Conservation (phyloP, 768 basidiomycete species). For the Pseudohyphozyma bogoriensis region DNA sequence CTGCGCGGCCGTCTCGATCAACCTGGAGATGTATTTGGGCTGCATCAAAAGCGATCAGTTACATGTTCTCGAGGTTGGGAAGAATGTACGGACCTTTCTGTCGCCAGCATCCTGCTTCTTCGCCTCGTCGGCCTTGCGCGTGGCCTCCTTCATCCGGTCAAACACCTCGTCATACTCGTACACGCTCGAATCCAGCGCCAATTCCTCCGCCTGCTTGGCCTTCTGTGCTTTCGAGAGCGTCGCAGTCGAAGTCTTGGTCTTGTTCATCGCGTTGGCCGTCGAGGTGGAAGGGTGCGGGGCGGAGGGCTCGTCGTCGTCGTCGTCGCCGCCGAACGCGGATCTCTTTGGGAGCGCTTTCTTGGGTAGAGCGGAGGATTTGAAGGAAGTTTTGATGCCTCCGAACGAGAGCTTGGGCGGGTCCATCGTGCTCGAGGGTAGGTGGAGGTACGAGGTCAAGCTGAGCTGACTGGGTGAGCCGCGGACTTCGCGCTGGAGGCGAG, state of each 20-base stretch:
- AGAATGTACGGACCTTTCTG: conserved; percentile 53
- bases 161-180: conserved; percentile 95
- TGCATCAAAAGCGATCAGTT: conserved; percentile 34
- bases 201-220: conserved; percentile 64
- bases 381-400: too few species aligned
- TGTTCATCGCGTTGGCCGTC: background rate
- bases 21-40: conserved; percentile 85
- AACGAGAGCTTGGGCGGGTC: too few species aligned
- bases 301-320: conserved; percentile 13
- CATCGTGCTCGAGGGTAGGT: too few species aligned
- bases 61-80: background rate
- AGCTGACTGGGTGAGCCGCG: too few species aligned
- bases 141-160: conserved; percentile 87
- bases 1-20: conserved; percentile 72
- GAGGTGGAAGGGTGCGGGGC: background rate
- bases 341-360: conserved; percentile 47
- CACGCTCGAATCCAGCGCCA: conserved; percentile 65
- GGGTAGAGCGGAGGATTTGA: too few species aligned
- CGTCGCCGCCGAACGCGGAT: conserved; percentile 44
- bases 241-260: conserved; percentile 12
- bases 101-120: conserved; percentile 67
- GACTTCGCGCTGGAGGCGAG: too few species aligned
- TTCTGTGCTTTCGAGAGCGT: conserved; percentile 18
- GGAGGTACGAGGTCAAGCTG: too few species aligned
- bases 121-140: conserved; percentile 57